A percentile compares a stretch with the other conserved stretches of the same genome.
phyloP scores from a whole-genome alignment of 805 yeast species.

The Wickerhamiella parazyma region DNA sequence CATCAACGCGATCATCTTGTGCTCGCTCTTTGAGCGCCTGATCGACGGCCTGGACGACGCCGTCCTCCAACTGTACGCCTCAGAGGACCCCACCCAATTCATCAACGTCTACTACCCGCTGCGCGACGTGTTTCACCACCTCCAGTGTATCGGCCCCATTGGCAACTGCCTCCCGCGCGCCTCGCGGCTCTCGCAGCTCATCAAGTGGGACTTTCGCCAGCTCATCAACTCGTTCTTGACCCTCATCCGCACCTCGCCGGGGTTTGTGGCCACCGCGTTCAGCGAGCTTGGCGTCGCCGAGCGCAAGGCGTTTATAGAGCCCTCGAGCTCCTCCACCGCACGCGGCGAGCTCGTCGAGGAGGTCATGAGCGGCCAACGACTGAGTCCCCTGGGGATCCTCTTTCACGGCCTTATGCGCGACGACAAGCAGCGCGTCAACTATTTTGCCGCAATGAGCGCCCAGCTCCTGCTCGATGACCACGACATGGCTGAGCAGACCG shows the following conservation, averaged over 20 bases:
- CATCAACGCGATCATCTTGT: slow-evolving; percentile 8
- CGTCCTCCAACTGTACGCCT: background rate
- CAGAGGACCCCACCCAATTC: slow-evolving; percentile 14
- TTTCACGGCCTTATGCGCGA: slow-evolving; percentile 23
- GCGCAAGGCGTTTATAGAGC: slow-evolving; percentile 11
- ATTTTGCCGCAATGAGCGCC: slow-evolving; percentile 21
- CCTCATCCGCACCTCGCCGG: slow-evolving; percentile 24
- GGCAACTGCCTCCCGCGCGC: slow-evolving; percentile 11
- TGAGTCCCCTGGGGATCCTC: slow-evolving; percentile 22
- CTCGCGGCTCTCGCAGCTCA: slow-evolving; percentile 8
- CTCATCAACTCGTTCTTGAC: slow-evolving; percentile 25
- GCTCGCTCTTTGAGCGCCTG: slow-evolving; percentile 10
- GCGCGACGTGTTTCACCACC: slow-evolving; percentile 13
- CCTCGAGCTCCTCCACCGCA: background rate
- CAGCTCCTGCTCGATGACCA: slow-evolving; percentile 15
- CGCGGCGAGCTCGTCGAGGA: slow-evolving; percentile 17
- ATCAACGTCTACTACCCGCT: slow-evolving; percentile 15
- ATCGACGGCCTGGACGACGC: background rate
- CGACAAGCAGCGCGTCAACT: slow-evolving; percentile 17
- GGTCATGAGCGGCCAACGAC: slow-evolving; percentile 17
- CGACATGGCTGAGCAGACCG: slow-evolving; percentile 13
- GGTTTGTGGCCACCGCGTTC: slow-evolving; percentile 23
- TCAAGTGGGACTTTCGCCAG: slow-evolving; percentile 21
- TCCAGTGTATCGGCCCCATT: slow-evolving; percentile 12
- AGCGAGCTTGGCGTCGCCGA: slow-evolving; percentile 13